Percentiles rank a stretch among this genome's conserved stretches.
Evolutionary conservation across 768 basidiomycete genomes (phyloP).

Genomic region (Tricholomella constricta): DNA sequence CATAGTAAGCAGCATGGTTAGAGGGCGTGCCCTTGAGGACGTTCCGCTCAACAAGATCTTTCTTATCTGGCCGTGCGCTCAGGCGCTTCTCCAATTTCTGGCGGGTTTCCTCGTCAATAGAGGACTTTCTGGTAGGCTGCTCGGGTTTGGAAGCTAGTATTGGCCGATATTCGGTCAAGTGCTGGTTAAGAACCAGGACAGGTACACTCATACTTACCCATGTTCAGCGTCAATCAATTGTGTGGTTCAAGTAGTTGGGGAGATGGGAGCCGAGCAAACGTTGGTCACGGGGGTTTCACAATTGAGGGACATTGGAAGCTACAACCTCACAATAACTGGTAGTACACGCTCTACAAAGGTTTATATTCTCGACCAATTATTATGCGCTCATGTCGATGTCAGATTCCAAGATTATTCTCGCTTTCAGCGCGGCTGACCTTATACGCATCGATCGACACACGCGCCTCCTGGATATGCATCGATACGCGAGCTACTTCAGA

Average conservation of each 20-base stretch:
- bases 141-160: background rate
- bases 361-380: background rate
- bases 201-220: conserved; percentile 4
- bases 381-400: too few relatives aligned
- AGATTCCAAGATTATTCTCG: too few relatives aligned
- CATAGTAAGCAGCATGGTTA: background rate
- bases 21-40: conserved; percentile 59
- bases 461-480: conserved; percentile 23
- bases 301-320: too few relatives aligned
- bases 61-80: conserved; percentile 55
- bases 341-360: too few relatives aligned
- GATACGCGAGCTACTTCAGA: conserved; percentile 23
- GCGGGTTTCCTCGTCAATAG: conserved; percentile 27
- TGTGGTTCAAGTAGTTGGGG: background rate
- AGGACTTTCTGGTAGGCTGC: conserved; percentile 12
- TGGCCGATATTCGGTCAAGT: background rate
- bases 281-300: too few relatives aligned
- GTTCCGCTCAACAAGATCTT: conserved; percentile 65
- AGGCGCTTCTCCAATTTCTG: conserved; percentile 57
- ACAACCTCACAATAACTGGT: too few relatives aligned
- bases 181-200: background rate
- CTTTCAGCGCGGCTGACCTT: conserved; percentile 17
- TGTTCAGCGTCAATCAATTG: background rate
- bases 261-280: background rate
- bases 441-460: conserved; percentile 19